Evolutionary conservation across 306 rosid genomes (phyloP).

Genomic region (Medicago truncatula): MtrunA17r5.0-ANR NC_053042.1:36338001-36338500

Average conservation of each 20-base stretch:
- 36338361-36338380: too few species aligned
- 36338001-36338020: background rate
- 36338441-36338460: background rate
- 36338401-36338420: too few species aligned
- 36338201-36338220: conserved; percentile 91
- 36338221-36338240: conserved; percentile 91
- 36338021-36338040: conserved; percentile 6
- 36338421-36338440: background rate
- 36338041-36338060: conserved; percentile 4
- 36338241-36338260: conserved; percentile 42
- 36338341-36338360: too few species aligned
- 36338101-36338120: conserved; percentile 56
- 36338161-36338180: conserved; percentile 72
- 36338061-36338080: conserved; percentile 11
- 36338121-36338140: conserved; percentile 90
- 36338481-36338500: conserved; percentile 13
- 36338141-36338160: conserved; percentile 88
- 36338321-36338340: too few species aligned
- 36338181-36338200: conserved; percentile 72
- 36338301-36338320: too few species aligned
- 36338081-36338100: conserved; percentile 26
- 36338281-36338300: too few species aligned
- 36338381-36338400: too few species aligned
- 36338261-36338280: conserved; percentile 2
- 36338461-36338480: conserved; percentile 29